Evolutionary conservation across 192 early-diverging fungal genomes (phyloP).

Genomic region (Linderina pennispora): DNA sequence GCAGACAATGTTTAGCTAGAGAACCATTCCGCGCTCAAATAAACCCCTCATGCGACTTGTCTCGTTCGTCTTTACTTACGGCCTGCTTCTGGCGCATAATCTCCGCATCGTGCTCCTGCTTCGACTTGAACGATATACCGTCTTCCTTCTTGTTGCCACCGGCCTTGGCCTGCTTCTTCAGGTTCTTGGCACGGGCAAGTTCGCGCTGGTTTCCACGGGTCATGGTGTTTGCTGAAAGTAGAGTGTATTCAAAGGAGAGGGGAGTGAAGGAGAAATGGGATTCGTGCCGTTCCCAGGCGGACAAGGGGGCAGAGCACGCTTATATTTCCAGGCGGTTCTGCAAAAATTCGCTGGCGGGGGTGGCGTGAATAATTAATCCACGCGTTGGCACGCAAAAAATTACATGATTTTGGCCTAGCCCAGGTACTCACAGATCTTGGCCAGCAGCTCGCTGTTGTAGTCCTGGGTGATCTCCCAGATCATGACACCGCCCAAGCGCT

Average conservation of each 20-base stretch:
- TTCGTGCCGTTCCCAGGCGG: too few relatives aligned
- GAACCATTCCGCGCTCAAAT: too few relatives aligned
- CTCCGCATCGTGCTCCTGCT: conserved; percentile 40
- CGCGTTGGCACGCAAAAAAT: not conserved
- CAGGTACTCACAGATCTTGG: conserved; percentile 44
- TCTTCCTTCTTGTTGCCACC: conserved; percentile 32
- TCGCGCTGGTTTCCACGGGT: conserved; percentile 53
- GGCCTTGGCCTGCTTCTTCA: conserved; percentile 39
- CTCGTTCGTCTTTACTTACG: conserved; percentile 8
- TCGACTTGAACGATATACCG: conserved; percentile 19
- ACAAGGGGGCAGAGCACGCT: too few relatives aligned
- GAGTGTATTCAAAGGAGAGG: not conserved
- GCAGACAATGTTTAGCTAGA: too few relatives aligned
- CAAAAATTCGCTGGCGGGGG: too few relatives aligned
- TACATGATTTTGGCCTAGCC: conserved; percentile 11
- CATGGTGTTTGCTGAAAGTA: too few relatives aligned
- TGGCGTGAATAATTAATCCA: too few relatives aligned
- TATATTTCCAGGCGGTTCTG: too few relatives aligned
- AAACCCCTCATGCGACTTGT: not conserved
- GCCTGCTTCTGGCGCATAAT: conserved; percentile 47
- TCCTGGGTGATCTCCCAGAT: conserved; percentile 71
- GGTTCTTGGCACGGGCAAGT: conserved; percentile 36
- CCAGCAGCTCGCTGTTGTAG: conserved; percentile 29
- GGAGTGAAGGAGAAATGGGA: too few relatives aligned
- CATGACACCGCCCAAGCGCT: conserved; percentile 64